These are phyloP conservation scores for Phialophora tarda DNA, from an alignment of 2,329 filamentous ascomycete genomes.

Conservation along the genomic window DNA sequence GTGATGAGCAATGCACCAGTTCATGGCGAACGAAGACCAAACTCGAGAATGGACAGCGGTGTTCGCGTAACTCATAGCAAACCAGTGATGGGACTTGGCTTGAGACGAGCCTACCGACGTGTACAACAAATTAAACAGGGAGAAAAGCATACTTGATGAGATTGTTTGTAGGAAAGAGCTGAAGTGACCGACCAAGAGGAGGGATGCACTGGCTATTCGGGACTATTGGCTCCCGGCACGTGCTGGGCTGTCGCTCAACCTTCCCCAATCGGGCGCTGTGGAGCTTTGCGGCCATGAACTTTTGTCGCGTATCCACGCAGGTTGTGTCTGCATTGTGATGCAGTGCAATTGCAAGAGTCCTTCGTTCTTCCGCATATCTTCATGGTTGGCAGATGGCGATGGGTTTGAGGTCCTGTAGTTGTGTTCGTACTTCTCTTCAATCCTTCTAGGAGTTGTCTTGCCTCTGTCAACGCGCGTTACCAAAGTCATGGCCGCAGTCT, in stretches of 20 bases:
- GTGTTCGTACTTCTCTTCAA: not conserved
- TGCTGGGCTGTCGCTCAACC: not conserved
- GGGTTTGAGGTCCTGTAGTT: not conserved
- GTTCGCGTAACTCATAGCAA: not conserved
- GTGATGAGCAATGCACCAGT: not conserved
- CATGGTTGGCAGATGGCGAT: not conserved
- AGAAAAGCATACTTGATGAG: not conserved
- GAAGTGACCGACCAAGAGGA: not conserved
- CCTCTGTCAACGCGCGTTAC: not conserved
- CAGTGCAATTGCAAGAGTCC: not conserved
- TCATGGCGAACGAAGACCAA: not conserved
- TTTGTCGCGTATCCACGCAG: not conserved
- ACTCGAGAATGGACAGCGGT: not conserved
- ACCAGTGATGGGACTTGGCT: not conserved
- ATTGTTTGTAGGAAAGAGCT: not conserved
- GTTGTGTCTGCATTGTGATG: not conserved
- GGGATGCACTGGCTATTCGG: not conserved
- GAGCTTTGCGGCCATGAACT: not conserved
- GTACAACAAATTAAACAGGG: not conserved
- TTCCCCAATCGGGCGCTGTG: not conserved
- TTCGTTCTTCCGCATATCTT: not conserved
- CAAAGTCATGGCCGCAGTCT: constrained; percentile 17
- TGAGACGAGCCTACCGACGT: not conserved
- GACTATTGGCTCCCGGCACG: too few relatives aligned
- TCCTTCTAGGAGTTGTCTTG: not conserved